Base-by-base conservation (phyloP, 2,329 filamentous ascomycete species). In the Coleophoma crateriformis region DNA sequence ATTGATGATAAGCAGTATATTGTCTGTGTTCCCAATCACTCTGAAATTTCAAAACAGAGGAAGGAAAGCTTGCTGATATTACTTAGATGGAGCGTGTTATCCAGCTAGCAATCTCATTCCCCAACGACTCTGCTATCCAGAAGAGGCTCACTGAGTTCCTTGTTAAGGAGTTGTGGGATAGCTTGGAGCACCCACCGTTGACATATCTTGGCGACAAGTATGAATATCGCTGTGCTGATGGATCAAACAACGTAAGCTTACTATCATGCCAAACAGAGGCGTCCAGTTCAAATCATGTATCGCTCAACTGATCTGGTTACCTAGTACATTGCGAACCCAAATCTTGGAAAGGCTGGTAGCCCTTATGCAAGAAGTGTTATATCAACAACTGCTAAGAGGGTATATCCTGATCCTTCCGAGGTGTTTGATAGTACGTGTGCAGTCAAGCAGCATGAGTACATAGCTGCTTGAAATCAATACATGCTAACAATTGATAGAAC, bases 161-260 rank as follows among this genome's bases (percentile, higher is more conserved):
- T 58, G 73, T 90, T 44, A 75, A 79, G 46, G 74, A 85, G 66
- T 73, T 90, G 0, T 90, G 85, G 85, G 72, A 81, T 56, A 81
- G 78, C 0, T 70, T 90, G 11, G 83, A 86, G 17, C 87, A 90
- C 53, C 87, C 87, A 0, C 84, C 86, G 1, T 69, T 85, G 57
- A 73, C 84, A 45, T 86, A 82, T 51, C 67, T 83, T 47, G 79
- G 79, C 3, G 70, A 84, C 14, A 68, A 84, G 49, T 82, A 74
- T 59, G 71, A 74, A 54, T 89, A 87, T 60, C 78, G 86, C 8
- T 76, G 54, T 67, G 57, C 51, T 70, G 85, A 90, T 67, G 85
- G 85, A 0, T 85, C 81, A 0, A 77, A 79, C 66, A 89, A 79
- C 74, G 45, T 46, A 46, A 33, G 22, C 11, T 38, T 14, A 6